Conservation (phyloP, 768 basidiomycete species). For the Cyclocybe cylindracea region DNA sequence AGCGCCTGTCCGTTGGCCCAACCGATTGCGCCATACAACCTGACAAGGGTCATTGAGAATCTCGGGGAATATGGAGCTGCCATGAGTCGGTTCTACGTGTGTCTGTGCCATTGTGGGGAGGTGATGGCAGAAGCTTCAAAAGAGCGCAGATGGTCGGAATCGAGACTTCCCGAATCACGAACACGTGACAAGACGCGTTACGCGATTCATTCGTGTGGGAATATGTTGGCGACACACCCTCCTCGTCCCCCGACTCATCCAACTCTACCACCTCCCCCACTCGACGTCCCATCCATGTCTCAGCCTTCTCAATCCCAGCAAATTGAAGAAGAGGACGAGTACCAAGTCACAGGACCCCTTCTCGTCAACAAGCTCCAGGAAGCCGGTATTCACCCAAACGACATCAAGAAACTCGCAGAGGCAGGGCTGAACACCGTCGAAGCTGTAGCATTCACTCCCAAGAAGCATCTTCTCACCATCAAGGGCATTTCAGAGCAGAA, state of each 20-base stretch:
- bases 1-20: too few species aligned
- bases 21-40: too few species aligned
- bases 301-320: conserved; percentile 50
- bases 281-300: conserved; percentile 42
- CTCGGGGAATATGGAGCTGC: too few species aligned
- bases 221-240: conserved; percentile 8
- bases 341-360: conserved; percentile 74
- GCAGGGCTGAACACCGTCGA: conserved; percentile 94
- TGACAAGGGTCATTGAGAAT: too few species aligned
- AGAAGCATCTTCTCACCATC: conserved; percentile 86
- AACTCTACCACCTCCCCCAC: not conserved
- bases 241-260: conserved; percentile 6
- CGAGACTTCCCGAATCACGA: conserved; percentile 10
- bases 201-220: conserved; percentile 29
- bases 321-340: conserved; percentile 53
- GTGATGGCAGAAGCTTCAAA: not conserved
- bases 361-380: conserved; percentile 86
- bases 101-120: not conserved
- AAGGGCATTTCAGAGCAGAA: conserved; percentile 98
- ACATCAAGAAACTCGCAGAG: conserved; percentile 93
- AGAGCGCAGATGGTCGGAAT: not conserved
- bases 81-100: too few species aligned
- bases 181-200: conserved; percentile 30
- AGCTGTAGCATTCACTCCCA: conserved; percentile 94
- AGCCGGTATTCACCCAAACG: conserved; percentile 84